phyloP scores from a whole-genome alignment of 1,139 yeast genomes.

The Torulaspora pretoriensis region DNA sequence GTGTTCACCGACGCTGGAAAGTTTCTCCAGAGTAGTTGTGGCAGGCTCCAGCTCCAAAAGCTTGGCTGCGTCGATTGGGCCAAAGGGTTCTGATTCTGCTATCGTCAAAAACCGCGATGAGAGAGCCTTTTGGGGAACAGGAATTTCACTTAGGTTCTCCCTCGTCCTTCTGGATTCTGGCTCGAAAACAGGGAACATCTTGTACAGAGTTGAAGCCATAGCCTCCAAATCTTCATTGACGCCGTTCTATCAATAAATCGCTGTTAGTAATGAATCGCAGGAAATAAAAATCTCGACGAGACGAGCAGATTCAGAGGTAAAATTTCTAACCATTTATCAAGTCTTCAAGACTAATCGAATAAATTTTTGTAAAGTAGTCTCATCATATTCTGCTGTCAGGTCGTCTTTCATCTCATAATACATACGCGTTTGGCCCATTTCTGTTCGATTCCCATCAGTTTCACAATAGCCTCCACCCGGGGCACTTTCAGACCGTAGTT shows the following conservation, averaged over 20 bases:
- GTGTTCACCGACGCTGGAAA: conserved; percentile 54
- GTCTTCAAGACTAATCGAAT: conserved; percentile 82
- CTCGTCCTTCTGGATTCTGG: conserved; percentile 39
- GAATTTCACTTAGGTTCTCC: conserved; percentile 88
- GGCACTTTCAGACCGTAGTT: conserved; percentile 77
- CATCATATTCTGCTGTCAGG: conserved; percentile 40
- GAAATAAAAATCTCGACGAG: not conserved
- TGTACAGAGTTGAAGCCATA: conserved; percentile 61
- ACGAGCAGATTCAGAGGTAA: conserved; percentile 22
- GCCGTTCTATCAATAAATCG: conserved; percentile 37
- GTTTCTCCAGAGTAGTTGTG: conserved; percentile 60
- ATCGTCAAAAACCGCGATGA: conserved; percentile 82
- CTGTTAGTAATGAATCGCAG: conserved; percentile 3
- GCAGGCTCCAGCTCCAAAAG: conserved; percentile 84
- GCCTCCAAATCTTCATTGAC: conserved; percentile 49
- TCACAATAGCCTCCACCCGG: conserved; percentile 79
- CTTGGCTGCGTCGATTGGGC: conserved; percentile 93
- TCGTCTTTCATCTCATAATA: conserved; percentile 21
- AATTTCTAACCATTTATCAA: conserved; percentile 51
- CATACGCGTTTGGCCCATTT: conserved; percentile 60
- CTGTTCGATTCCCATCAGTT: conserved; percentile 60
- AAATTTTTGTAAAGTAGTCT: conserved; percentile 38
- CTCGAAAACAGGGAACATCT: conserved; percentile 74
- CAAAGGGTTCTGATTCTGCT: conserved; percentile 95
- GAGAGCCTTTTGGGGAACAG: conserved; percentile 79